A percentile compares a stretch with the other conserved stretches of the same genome.
Conservation (phyloP, 192 early-diverging fungal genomes). For the Entomortierella lignicola region DNA sequence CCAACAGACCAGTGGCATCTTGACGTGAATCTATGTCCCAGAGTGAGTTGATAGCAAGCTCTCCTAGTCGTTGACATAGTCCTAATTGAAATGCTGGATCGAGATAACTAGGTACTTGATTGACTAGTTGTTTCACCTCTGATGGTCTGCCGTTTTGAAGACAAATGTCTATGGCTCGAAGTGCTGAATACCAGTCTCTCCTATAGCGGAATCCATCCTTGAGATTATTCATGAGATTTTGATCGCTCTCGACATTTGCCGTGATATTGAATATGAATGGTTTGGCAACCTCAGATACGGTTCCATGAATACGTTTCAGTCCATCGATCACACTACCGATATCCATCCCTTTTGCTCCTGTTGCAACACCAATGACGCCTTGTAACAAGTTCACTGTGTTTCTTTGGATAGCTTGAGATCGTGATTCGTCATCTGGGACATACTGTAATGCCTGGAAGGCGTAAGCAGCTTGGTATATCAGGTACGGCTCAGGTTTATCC, state of each 20-base stretch:
- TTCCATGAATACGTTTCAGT: neutral
- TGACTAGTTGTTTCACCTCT: neutral
- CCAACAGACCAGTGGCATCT: neutral
- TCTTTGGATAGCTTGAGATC: constrained; percentile 1
- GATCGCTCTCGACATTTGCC: neutral
- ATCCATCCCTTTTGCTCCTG: constrained; percentile 2
- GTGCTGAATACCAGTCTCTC: neutral
- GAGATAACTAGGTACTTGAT: neutral
- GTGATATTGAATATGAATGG: neutral
- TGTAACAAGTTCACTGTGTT: neutral
- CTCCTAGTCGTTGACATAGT: constrained; percentile 4
- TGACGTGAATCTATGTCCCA: neutral
- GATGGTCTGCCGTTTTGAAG: neutral
- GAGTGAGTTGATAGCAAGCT: neutral
- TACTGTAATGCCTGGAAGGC: constrained; percentile 15
- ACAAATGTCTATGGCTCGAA: neutral
- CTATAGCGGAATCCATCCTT: neutral
- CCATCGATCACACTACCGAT: neutral
- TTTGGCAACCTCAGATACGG: neutral
- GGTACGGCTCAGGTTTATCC: neutral
- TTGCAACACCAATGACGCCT: neutral
- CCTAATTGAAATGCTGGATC: constrained; percentile 5
- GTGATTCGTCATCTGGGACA: constrained; percentile 15
- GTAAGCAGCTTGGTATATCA: constrained; percentile 11
- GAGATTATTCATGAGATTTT: neutral